Evolutionary conservation across 2,329 filamentous ascomycete species (phyloP).

Genomic region (Aspergillus chevalieri): DNA sequence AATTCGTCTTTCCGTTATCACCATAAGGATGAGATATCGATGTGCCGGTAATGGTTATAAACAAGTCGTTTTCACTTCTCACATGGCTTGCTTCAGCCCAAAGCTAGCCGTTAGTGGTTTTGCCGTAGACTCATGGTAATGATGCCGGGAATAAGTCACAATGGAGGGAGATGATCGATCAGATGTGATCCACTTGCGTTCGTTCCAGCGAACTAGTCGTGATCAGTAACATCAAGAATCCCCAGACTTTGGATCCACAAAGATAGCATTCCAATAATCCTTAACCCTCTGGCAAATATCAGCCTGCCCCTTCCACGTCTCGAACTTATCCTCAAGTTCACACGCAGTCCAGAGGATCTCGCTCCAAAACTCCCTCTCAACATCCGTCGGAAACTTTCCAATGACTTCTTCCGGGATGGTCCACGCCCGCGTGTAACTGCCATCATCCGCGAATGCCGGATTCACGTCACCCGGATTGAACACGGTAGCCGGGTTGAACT

Average conservation of each 20-base stretch:
- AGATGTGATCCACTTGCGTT: no score
- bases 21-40: no score
- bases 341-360: slow-evolving; percentile 36
- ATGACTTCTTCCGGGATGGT: slow-evolving; percentile 24
- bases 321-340: slow-evolving; percentile 28
- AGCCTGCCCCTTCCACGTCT: slow-evolving; percentile 26
- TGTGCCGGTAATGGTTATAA: no score
- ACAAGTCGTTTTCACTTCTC: no score
- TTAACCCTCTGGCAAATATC: slow-evolving; percentile 28
- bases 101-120: no score
- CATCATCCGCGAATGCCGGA: slow-evolving; percentile 24
- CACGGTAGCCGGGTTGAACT: slow-evolving; percentile 35
- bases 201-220: not conserved
- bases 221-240: not conserved
- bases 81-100: no score
- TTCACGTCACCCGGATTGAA: slow-evolving; percentile 26
- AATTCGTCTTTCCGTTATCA: no score
- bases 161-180: no score
- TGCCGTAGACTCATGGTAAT: no score
- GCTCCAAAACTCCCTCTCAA: slow-evolving; percentile 34
- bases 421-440: slow-evolving; percentile 28
- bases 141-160: no score
- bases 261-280: slow-evolving; percentile 32
- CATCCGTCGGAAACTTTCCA: slow-evolving; percentile 27
- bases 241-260: slow-evolving; percentile 7